These are phyloP conservation scores for Chlamydomonas sp. DNA, from an alignment of 139 green algal genomes.

Conservation along the genomic window DNA sequence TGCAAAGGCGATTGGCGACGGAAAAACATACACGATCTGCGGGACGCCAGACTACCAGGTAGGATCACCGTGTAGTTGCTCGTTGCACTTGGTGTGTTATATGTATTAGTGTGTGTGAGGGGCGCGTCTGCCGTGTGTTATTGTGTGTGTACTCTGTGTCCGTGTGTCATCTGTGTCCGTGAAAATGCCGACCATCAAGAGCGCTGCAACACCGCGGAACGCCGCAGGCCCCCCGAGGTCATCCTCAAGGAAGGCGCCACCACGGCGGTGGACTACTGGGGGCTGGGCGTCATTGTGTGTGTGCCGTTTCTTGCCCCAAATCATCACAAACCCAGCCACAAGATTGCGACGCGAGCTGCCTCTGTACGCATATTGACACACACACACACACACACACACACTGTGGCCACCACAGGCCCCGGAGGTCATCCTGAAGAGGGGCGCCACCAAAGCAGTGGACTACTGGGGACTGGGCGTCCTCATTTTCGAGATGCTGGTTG, in stretches of 20 bases:
- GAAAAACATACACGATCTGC: constrained; percentile 76
- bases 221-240: too few species aligned
- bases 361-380: not conserved
- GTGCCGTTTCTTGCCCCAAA: not conserved
- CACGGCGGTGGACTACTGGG: not conserved
- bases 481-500: constrained; percentile 74
- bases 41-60: constrained; percentile 82
- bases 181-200: too few species aligned
- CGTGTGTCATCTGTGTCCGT: not conserved
- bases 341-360: not conserved
- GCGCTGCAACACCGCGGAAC: not conserved
- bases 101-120: not conserved
- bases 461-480: constrained; percentile 77
- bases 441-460: constrained; percentile 62
- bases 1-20: constrained; percentile 59
- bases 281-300: not conserved
- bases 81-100: not conserved
- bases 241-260: not conserved
- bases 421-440: constrained; percentile 67
- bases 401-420: not conserved
- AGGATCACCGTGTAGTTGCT: constrained; percentile 27
- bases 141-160: not conserved
- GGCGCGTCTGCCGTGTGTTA: not conserved
- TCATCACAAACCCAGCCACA: not conserved
- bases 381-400: not conserved